Evolutionary conservation across 306 rosid genomes (phyloP).

Genomic region (Purshia tridentata): DNA sequence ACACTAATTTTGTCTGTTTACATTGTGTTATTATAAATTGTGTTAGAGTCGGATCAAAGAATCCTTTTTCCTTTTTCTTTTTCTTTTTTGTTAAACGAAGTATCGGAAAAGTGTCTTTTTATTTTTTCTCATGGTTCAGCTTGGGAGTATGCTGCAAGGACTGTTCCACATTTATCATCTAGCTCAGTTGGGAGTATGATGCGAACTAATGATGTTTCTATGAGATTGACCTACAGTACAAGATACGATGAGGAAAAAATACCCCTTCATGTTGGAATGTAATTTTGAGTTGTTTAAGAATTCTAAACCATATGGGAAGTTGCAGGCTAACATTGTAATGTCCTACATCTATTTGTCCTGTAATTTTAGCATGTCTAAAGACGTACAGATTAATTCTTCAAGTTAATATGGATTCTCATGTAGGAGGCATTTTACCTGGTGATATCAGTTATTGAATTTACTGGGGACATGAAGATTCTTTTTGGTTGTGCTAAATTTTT

Average conservation of each 20-base stretch:
- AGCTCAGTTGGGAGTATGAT: background rate
- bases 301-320: background rate
- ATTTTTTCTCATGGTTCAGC: background rate
- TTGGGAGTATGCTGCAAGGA: constrained; percentile 3
- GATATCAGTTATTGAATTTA: background rate
- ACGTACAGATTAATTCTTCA: background rate
- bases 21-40: background rate
- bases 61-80: background rate
- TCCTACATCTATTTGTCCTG: background rate
- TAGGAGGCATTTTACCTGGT: background rate
- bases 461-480: background rate
- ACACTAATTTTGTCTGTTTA: constrained; percentile 1
- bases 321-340: background rate
- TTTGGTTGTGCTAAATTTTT: background rate
- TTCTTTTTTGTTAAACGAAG: too few relatives aligned
- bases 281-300: background rate
- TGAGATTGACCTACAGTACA: too few relatives aligned
- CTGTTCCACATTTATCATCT: background rate
- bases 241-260: too few relatives aligned
- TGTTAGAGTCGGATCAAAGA: background rate
- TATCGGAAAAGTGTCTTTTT: too few relatives aligned
- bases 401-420: background rate
- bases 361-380: background rate
- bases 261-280: background rate
- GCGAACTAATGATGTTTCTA: too few relatives aligned